Base-by-base conservation (phyloP, 2,329 filamentous ascomycete species). In the Colletotrichum graminicola region DNA sequence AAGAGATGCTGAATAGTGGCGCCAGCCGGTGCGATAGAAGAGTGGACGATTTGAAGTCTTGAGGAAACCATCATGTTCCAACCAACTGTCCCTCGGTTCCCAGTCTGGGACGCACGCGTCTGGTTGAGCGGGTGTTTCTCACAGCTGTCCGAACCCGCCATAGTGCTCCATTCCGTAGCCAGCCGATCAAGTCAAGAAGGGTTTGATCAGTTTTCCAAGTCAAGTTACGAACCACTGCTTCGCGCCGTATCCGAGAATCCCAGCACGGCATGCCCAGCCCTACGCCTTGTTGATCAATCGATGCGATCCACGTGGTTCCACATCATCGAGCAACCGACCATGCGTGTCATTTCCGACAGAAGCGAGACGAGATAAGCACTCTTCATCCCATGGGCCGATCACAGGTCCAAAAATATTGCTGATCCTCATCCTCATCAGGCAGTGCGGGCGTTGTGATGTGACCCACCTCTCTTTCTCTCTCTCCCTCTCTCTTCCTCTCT, bases 1-100 rank as follows among this genome's bases (percentile, higher is more conserved):
- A 81, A 74, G 75, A 76, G 62, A 43, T 67, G 52, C 26, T 74
- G 63, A 75, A 55, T 2, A 29, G 29, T 5, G 14, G 14, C 16
- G 32, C n/a, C 4, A 5, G 21, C 18, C 5, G 1, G 18, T 34
- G 41, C 21, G 12, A 23, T 21, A 47, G 41, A 23, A 36, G 39
- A 11, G 11, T 1, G 39, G 26, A 16, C 26, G 26, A n/a, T 51
- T 8, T 39, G 36, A 16, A 8, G 18, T n/a, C 5, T 26, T 21
- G 36, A 16, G 29, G 29, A 49, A 11, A 34, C 34, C 1, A 5
- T 34, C 32, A 34, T 7, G 23, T 43, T 12, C 49, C 29, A 29
- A 2, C 4, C 29, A 29, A 10, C 11, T 18, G 10, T 7, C 18
- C 16, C 11, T 29, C 7, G 8, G 29, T 26, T 26, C 41, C n/a